phyloP scores from a whole-genome alignment of 2,329 filamentous ascomycete species.

The Monilinia laxa region DNA sequence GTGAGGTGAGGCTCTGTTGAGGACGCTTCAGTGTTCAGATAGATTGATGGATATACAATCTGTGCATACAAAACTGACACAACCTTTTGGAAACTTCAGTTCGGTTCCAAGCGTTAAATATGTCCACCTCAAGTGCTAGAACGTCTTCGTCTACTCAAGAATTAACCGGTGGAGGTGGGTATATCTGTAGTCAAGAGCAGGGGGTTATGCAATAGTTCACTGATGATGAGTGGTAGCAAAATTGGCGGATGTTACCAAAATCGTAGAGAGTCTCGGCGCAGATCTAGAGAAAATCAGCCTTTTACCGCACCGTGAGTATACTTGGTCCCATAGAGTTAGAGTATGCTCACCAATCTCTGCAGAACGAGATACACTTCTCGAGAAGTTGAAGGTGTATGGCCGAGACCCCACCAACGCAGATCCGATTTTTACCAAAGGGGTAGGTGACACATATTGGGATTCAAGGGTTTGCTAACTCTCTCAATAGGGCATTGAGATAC shows the following conservation, averaged over 20 bases:
- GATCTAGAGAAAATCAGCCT: constrained; percentile 63
- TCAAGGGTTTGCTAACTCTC: constrained; percentile 27
- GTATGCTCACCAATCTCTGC: constrained; percentile 24
- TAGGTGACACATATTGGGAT: constrained; percentile 43
- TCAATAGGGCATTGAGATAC: constrained; percentile 67
- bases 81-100: background rate
- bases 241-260: constrained; percentile 62
- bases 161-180: constrained; percentile 36
- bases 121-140: constrained; percentile 27
- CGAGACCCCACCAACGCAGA: constrained; percentile 70
- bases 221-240: constrained; percentile 53
- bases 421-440: constrained; percentile 80
- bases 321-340: background rate
- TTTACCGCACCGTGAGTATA: constrained; percentile 56
- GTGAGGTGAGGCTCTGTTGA: background rate
- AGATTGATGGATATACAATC: background rate
- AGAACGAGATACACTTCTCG: constrained; percentile 64
- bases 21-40: background rate
- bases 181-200: constrained; percentile 10
- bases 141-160: constrained; percentile 31
- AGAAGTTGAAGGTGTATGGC: constrained; percentile 76
- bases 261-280: constrained; percentile 60
- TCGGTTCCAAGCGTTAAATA: constrained; percentile 12
- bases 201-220: background rate
- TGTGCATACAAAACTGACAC: background rate